Evolutionary conservation across 306 rosid species (phyloP).

Genomic region (Canavalia gladiata): DNA sequence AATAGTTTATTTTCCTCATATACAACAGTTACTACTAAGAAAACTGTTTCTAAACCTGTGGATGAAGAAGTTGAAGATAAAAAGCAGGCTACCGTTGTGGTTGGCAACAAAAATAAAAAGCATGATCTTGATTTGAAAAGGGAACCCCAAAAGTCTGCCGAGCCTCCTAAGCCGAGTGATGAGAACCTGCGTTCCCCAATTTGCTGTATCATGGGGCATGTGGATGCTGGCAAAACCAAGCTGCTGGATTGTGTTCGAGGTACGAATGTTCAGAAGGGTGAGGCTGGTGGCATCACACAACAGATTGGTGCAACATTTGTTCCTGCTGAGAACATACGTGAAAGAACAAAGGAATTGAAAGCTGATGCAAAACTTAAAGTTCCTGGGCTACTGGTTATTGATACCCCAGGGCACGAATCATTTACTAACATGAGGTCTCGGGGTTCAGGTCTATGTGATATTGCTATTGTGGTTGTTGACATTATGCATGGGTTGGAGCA

Average conservation of each 20-base stretch:
- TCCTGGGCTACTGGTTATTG: slow-evolving; percentile 92
- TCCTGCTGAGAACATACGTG: slow-evolving; percentile 93
- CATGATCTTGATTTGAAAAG: background rate
- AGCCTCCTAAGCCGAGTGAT: slow-evolving; percentile 60
- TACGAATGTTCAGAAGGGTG: slow-evolving; percentile 98
- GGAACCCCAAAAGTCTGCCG: slow-evolving; percentile 47
- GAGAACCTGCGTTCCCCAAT: slow-evolving; percentile 94
- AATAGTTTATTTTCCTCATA: background rate
- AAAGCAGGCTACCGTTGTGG: slow-evolving; percentile 53
- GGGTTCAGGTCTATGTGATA: slow-evolving; percentile 96
- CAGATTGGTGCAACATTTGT: slow-evolving; percentile 98
- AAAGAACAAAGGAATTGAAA: slow-evolving; percentile 92
- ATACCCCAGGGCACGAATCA: slow-evolving; percentile 97
- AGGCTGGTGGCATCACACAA: slow-evolving; percentile 98
- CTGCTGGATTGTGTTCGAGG: slow-evolving; percentile 93
- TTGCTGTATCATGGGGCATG: slow-evolving; percentile 99
- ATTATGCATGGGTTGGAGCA: slow-evolving; percentile 98
- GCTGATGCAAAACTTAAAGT: slow-evolving; percentile 96
- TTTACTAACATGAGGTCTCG: slow-evolving; percentile 90
- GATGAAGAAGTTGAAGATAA: slow-evolving; percentile 56
- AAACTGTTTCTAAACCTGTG: slow-evolving; percentile 51
- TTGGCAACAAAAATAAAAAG: slow-evolving; percentile 49
- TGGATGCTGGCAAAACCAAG: slow-evolving; percentile 96
- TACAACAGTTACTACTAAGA: slow-evolving; percentile 54
- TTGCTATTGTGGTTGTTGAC: slow-evolving; percentile 96